Base-by-base conservation (phyloP, 2,329 filamentous ascomycete genomes). In the Fusarium odoratissimum region DNA sequence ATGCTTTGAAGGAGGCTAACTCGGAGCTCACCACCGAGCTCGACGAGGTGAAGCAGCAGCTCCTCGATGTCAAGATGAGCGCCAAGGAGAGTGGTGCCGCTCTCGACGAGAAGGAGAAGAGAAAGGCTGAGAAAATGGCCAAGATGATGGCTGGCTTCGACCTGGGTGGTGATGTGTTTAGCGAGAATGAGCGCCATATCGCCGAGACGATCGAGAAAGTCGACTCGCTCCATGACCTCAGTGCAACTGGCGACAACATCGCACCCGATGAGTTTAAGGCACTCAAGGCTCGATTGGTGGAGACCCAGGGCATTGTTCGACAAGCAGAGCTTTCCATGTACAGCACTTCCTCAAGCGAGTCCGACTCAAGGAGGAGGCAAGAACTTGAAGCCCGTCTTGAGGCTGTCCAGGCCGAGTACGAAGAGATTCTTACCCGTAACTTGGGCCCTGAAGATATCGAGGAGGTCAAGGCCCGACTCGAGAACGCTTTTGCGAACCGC, bases 81-180 rank as follows among this genome's bases (percentile, higher is more conserved):
- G 95, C 95, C 64, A 97, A 96, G 85, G 96, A 98, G 84, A 95
- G 93, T 3, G 95, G 90, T 48, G 95, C 95, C 13, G 92, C 94
- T 21, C 85, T 97, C 25, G 95, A 98, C 76, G 96, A 98, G 84
- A 99, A 99, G 87, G 97, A 98, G 84, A 95, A 95, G 87, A 95
- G 95, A 85, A 99, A 99, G 88, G 94, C 95, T 2, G 96, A 99
- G 85, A 96, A 97, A 84, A 99, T 99, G 96, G 96, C 96, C 46
- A 93, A 98, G 88, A 99, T 99, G 96, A 98, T 99, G 95, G 96
- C 96, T 66, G 95, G 95, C 7, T 98, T 99, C 78, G 95, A 99
- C 79, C 89, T 99, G 38, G 95, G 95, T 48, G 92, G 93, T 54
- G 95, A 98, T 64, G 91, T 97, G 37, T 97, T 98, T 81, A 97